phyloP scores from a whole-genome alignment of 2,329 filamentous ascomycete species.

The Diaporthe citrichinensis region DNA sequence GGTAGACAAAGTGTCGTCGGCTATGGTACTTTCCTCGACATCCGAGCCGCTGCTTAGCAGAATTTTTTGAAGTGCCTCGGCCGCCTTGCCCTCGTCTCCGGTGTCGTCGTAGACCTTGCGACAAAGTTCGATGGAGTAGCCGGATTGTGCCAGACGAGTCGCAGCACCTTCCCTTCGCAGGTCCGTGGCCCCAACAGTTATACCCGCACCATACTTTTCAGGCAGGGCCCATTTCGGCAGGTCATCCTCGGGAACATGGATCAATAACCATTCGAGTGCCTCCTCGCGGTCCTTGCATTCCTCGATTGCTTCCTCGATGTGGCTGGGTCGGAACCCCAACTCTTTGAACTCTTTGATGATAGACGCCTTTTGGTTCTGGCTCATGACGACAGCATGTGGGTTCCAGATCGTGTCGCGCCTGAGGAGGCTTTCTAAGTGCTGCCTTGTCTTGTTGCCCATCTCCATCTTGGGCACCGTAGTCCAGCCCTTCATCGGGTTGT shows the following conservation, averaged over 20 bases:
- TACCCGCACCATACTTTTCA: slow-evolving; percentile 90
- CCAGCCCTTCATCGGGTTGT: slow-evolving; percentile 80
- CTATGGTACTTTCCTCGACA: slow-evolving; percentile 41
- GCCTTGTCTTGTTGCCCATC: slow-evolving; percentile 86
- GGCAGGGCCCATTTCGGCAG: slow-evolving; percentile 93
- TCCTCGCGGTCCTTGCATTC: slow-evolving; percentile 95
- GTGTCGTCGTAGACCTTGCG: slow-evolving; percentile 81
- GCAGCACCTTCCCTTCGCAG: slow-evolving; percentile 85
- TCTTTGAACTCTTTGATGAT: slow-evolving; percentile 81
- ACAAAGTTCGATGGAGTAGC: slow-evolving; percentile 89
- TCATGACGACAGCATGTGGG: slow-evolving; percentile 78
- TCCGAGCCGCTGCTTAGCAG: slow-evolving; percentile 67
- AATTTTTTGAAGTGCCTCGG: slow-evolving; percentile 82
- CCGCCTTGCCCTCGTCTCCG: slow-evolving; percentile 81
- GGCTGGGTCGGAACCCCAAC: slow-evolving; percentile 90
- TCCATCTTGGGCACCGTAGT: slow-evolving; percentile 89
- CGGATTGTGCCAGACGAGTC: slow-evolving; percentile 84
- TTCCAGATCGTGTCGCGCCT: slow-evolving; percentile 90
- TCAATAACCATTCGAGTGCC: slow-evolving; percentile 93
- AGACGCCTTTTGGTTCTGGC: slow-evolving; percentile 65
- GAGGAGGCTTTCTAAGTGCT: slow-evolving; percentile 84
- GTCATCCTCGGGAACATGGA: slow-evolving; percentile 97
- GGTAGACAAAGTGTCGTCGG: slow-evolving; percentile 46
- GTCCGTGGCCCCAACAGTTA: slow-evolving; percentile 87
- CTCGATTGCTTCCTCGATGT: slow-evolving; percentile 88